phyloP scores from a whole-genome alignment of 208 protist species.

The Trypanosoma avium region DNA sequence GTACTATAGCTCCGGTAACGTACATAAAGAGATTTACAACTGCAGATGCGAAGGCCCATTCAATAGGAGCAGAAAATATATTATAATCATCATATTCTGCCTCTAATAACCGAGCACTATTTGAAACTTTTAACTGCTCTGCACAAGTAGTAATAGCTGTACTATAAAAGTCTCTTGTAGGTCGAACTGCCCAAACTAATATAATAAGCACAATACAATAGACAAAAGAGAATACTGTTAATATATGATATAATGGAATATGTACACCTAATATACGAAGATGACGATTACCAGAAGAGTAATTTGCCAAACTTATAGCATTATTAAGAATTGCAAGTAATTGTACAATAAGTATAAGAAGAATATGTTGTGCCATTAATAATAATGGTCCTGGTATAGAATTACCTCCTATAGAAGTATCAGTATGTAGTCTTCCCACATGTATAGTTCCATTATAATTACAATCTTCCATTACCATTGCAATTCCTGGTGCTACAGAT shows the following conservation, averaged over 20 bases:
- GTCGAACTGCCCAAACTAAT: conserved; percentile 51
- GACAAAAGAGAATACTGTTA: conserved; percentile 50
- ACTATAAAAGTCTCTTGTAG: conserved; percentile 52
- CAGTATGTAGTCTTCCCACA: conserved; percentile 36
- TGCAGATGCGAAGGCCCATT: conserved; percentile 68
- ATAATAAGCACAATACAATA: conserved; percentile 62
- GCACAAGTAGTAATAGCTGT: conserved; percentile 54
- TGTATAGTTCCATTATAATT: conserved; percentile 48
- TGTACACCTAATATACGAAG: conserved; percentile 72
- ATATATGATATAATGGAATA: conserved; percentile 77
- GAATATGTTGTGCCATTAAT: conserved; percentile 63
- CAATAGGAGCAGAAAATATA: conserved; percentile 68
- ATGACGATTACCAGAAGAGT: conserved; percentile 65
- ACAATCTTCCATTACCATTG: conserved; percentile 56
- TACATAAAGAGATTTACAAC: conserved; percentile 56
- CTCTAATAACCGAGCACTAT: conserved; percentile 34
- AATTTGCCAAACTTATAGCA: conserved; percentile 39
- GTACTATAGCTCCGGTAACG: conserved; percentile 35
- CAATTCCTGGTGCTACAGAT: conserved; percentile 34
- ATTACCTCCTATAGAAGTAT: conserved; percentile 33
- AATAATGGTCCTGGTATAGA: conserved; percentile 58
- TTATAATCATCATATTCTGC: conserved; percentile 66
- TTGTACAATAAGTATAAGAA: conserved; percentile 62
- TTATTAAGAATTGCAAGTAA: conserved; percentile 69
- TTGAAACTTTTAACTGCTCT: conserved; percentile 12